A percentile compares a stretch with the other conserved stretches of the same genome.
phyloP scores from a whole-genome alignment of 148 eudicot genomes.

The Suaeda aralocaspica region DNA sequence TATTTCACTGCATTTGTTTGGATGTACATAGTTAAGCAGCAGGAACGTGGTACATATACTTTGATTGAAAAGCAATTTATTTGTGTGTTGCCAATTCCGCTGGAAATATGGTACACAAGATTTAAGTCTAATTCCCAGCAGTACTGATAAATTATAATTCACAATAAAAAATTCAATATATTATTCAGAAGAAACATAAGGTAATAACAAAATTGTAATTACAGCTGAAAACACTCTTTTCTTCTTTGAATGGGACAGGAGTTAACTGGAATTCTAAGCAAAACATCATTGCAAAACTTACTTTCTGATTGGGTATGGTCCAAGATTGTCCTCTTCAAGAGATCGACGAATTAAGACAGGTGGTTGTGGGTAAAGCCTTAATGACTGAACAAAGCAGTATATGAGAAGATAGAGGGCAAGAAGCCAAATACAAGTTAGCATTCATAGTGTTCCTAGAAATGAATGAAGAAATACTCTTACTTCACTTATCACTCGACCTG shows the following conservation, averaged over 20 bases:
- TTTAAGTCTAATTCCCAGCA: neutral
- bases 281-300: conserved; percentile 16
- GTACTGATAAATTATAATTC: neutral
- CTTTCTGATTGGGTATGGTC: conserved; percentile 87
- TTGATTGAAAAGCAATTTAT: neutral
- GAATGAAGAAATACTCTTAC: conserved; percentile 40
- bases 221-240: neutral
- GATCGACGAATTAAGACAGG: conserved; percentile 97
- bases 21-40: neutral
- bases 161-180: neutral
- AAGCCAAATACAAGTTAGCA: neutral
- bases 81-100: neutral
- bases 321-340: conserved; percentile 69
- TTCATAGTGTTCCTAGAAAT: no score
- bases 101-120: neutral
- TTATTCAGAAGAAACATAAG: neutral
- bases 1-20: no score
- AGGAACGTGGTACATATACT: neutral
- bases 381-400: conserved; percentile 49
- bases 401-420: neutral
- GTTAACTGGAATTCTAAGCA: neutral
- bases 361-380: conserved; percentile 98
- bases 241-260: no score
- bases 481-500: conserved; percentile 91
- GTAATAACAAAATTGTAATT: neutral